A percentile compares a stretch with the other conserved stretches of the same genome.
Evolutionary conservation across 805 yeast genomes (phyloP).

Genomic region (Candida germanica): DNA sequence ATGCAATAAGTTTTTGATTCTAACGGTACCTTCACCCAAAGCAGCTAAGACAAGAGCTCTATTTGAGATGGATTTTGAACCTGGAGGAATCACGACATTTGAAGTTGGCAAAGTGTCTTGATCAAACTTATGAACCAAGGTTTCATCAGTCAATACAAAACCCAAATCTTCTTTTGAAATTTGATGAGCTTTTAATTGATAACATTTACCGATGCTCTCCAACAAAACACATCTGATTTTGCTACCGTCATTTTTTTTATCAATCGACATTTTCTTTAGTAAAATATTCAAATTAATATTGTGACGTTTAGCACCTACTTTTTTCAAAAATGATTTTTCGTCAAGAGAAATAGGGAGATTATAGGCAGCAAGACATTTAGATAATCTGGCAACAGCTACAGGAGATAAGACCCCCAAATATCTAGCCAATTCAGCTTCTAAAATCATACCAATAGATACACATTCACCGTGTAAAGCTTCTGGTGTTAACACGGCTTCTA

Average conservation of each 20-base stretch:
- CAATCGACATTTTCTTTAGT: conserved; percentile 86
- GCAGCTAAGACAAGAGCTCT: conserved; percentile 93
- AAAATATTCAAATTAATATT: conserved; percentile 74
- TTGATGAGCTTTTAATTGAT: conserved; percentile 81
- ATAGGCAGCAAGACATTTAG: conserved; percentile 80
- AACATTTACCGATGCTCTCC: conserved; percentile 82
- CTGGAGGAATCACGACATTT: conserved; percentile 76
- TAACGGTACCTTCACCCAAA: conserved; percentile 80
- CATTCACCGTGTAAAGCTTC: conserved; percentile 97
- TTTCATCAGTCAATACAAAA: conserved; percentile 80
- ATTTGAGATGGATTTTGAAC: conserved; percentile 95
- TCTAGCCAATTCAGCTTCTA: conserved; percentile 94
- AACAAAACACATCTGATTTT: conserved; percentile 84
- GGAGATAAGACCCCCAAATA: conserved; percentile 86
- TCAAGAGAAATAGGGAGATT: conserved; percentile 78
- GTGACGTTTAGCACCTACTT: conserved; percentile 58
- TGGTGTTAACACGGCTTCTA: conserved; percentile 95
- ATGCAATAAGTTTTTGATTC: conserved; percentile 80
- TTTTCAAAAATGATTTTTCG: conserved; percentile 63
- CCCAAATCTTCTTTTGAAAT: conserved; percentile 79
- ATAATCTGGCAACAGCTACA: conserved; percentile 86
- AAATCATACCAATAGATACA: conserved; percentile 94
- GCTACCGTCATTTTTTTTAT: conserved; percentile 93
- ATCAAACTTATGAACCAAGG: conserved; percentile 59
- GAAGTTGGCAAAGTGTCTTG: conserved; percentile 31